Evolutionary conservation across 2,329 filamentous ascomycete genomes (phyloP).

Genomic region (Dothideomycetidae sp.): DNA sequence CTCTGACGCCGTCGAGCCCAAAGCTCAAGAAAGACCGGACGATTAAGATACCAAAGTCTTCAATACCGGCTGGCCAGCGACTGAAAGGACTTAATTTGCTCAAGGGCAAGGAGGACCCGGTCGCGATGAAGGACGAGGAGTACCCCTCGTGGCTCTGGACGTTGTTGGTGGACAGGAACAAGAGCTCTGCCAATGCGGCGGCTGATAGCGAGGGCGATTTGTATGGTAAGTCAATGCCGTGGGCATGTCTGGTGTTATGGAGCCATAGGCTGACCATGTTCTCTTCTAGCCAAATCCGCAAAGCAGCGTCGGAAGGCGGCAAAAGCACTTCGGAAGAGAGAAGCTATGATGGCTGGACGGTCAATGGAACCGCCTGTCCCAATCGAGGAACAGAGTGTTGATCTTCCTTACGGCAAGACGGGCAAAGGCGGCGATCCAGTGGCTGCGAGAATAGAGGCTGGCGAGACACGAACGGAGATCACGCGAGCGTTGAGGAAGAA

Average conservation of each 20-base stretch:
- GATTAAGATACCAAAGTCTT: conserved; percentile 22
- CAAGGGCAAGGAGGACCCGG: conserved; percentile 58
- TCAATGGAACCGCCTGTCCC: conserved; percentile 51
- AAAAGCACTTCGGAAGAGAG: conserved; percentile 43
- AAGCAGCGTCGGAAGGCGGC: conserved; percentile 61
- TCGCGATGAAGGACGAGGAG: conserved; percentile 58
- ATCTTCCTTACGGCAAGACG: conserved; percentile 46
- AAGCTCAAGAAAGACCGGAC: conserved; percentile 19
- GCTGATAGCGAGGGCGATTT: conserved; percentile 50
- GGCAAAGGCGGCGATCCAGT: conserved; percentile 28
- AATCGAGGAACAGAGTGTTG: conserved; percentile 62
- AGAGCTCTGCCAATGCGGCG: conserved; percentile 30
- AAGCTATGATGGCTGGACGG: conserved; percentile 23
- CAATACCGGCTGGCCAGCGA: conserved; percentile 52
- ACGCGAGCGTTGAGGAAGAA: conserved; percentile 60
- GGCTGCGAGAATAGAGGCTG: conserved; percentile 25
- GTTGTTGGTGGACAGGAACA: conserved; percentile 48
- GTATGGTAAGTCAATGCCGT: conserved; percentile 51
- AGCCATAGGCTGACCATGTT: not conserved
- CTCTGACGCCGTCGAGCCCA: conserved; percentile 20
- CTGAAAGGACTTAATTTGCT: conserved; percentile 64
- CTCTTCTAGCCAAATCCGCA: conserved; percentile 76
- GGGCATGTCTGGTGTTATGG: not conserved
- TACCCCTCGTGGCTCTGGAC: conserved; percentile 74
- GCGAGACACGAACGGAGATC: conserved; percentile 44